A percentile compares a stretch with the other conserved stretches of the same genome.
phyloP scores from a whole-genome alignment of 139 green algal species.

The Marvania coccoides region DNA sequence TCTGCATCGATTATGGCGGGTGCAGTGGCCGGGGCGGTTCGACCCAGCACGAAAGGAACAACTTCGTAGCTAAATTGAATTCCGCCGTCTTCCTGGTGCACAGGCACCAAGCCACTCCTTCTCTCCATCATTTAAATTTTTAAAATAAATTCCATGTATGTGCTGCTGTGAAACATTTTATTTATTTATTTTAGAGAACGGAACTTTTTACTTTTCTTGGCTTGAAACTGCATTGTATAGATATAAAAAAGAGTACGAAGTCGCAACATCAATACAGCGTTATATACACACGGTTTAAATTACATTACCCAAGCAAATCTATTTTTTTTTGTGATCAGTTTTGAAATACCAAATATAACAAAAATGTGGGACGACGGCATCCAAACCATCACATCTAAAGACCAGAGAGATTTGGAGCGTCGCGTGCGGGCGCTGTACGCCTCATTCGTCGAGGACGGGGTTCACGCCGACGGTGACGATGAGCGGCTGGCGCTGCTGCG shows the following conservation, averaged over 20 bases:
- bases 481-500: conserved; percentile 42
- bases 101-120: not conserved
- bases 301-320: too few species aligned
- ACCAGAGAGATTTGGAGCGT: conserved; percentile 49
- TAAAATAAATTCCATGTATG: not conserved
- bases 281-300: too few species aligned
- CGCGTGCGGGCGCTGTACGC: conserved; percentile 25
- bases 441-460: not conserved
- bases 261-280: too few species aligned
- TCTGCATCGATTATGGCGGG: not conserved
- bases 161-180: not conserved
- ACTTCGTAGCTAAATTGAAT: not conserved
- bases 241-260: too few species aligned
- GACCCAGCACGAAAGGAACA: not conserved
- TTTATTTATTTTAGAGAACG: too few species aligned
- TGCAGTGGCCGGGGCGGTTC: not conserved
- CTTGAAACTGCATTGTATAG: too few species aligned
- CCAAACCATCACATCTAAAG: conserved; percentile 25
- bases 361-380: not conserved
- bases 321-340: not conserved
- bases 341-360: not conserved
- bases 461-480: not conserved
- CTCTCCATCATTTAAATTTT: not conserved
- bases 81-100: not conserved
- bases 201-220: too few species aligned